Evolutionary conservation across 495 filamentous ascomycete species (phyloP).

Genomic region (Pyrenopolyporus hunteri): DNA sequence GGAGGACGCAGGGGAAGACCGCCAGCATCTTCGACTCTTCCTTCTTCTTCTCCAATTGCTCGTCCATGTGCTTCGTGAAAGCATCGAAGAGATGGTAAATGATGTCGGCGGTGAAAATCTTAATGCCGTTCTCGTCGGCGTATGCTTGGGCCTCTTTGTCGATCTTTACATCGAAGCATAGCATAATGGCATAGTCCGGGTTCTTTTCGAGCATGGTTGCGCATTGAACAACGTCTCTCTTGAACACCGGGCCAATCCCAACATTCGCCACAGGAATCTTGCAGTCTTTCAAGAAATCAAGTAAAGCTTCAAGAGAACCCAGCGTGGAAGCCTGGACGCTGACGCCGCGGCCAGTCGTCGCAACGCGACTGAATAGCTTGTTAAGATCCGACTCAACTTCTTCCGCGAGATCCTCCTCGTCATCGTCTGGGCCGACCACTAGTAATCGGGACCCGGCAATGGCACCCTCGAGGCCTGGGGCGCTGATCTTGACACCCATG

Average conservation of each 20-base stretch:
- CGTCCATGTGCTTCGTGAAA: conserved; percentile 92
- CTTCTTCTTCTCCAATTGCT: conserved; percentile 86
- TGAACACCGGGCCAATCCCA: conserved; percentile 96
- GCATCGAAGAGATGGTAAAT: conserved; percentile 98
- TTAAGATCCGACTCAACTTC: conserved; percentile 97
- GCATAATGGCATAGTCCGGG: conserved; percentile 96
- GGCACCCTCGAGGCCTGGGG: conserved; percentile 92
- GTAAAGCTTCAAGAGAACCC: conserved; percentile 92
- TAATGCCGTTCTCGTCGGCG: conserved; percentile 93
- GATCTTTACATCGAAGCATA: conserved; percentile 99
- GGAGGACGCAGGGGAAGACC: conserved; percentile 94
- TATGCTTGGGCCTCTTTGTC: conserved; percentile 94
- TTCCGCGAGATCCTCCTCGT: conserved; percentile 94
- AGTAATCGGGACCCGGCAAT: conserved; percentile 96
- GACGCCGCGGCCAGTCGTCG: conserved; percentile 90
- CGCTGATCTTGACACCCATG: conserved; percentile 97
- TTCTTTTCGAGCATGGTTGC: conserved; percentile 97
- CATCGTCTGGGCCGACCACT: conserved; percentile 91
- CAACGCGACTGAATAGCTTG: conserved; percentile 85
- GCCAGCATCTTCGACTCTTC: conserved; percentile 94
- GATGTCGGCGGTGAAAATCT: conserved; percentile 98
- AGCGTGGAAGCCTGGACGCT: conserved; percentile 97
- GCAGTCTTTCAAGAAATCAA: conserved; percentile 91
- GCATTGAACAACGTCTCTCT: conserved; percentile 96
- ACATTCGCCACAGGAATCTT: conserved; percentile 99